A percentile compares a stretch with the other conserved stretches of the same genome.
phyloP scores from a whole-genome alignment of 83 land plant genomes.

The Thuja plicata region DNA sequence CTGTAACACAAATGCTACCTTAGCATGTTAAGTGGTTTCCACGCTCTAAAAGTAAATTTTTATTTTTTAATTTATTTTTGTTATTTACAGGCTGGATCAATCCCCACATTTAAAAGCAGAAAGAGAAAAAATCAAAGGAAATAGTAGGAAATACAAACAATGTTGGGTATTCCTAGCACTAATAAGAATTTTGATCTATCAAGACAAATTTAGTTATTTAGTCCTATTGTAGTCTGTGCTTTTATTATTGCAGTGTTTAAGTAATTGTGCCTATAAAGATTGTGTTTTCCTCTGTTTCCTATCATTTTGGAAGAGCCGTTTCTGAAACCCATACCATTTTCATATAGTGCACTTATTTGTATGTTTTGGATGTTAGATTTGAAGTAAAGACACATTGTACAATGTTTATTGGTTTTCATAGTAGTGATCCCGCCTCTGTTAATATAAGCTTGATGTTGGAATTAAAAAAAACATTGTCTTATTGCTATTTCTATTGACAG shows the following conservation, averaged over 20 bases:
- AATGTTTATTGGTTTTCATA: background rate
- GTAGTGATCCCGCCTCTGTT: background rate
- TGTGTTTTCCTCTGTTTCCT: background rate
- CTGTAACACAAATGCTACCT: background rate
- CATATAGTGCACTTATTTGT: background rate
- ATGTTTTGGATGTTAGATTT: background rate
- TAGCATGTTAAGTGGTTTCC: background rate
- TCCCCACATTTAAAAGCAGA: no score
- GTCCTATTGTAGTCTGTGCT: background rate
- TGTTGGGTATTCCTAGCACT: background rate
- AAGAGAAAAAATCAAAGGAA: background rate
- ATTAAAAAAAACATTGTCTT: background rate
- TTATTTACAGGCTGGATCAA: background rate
- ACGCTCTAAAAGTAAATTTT: no score
- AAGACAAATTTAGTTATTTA: background rate
- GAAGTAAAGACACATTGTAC: background rate
- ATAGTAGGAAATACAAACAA: background rate
- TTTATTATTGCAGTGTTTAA: background rate
- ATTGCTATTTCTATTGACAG: background rate
- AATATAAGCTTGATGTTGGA: background rate
- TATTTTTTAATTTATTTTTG: no score
- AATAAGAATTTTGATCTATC: background rate
- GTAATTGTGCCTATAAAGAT: background rate
- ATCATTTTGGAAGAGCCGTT: background rate
- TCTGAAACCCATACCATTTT: background rate